Evolutionary conservation across 805 yeast genomes (phyloP), one percentile per base, ranked within the genome.

Genomic region (Kuraishia capsulata): DNA sequence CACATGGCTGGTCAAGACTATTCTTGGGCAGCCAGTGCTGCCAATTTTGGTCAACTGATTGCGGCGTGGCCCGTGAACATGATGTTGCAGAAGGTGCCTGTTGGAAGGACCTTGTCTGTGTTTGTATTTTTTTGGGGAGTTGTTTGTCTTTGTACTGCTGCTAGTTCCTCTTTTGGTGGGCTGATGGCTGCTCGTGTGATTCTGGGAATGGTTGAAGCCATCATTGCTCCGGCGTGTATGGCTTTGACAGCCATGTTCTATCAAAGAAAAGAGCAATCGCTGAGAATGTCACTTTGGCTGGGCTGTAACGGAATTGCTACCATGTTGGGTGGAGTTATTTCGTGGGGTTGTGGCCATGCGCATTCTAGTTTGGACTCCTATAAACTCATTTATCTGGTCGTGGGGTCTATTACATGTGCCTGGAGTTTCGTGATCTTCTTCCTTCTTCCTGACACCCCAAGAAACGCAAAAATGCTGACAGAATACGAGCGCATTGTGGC

Each of bases 91-190:
- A 64, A 62, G 39, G 69, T 76, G 37, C 81, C 80, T 3, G 64
- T 81, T 44, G 67, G 77, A 4, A 75, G 72, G 45, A 56, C 75
- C 3, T 62, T 71, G 3, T 60, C 73, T 8, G 43, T 54, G 1
- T 67, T 69, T 42, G 67, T 80, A 30, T 49, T 76, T n/a, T 32
- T 72, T 0, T 81, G 89, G 88, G 87, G 87, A 18, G 53, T 76
- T n/a, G 55, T 77, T 26, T 62, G 72, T 28, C 58, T 74, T n/a
- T 75, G 71, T 43, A 67, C 81, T 1, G 71, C 68, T 13, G 54
- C 47, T 5, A 51, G 63, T 30, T 44, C 52, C n/a, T 57, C 51
- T 24, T 73, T 63, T 43, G 59, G 69, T 6, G 69, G 76, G 0
- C 63, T 73, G 37, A 46, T 73, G 20, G 62, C 67, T 6, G 53